Conservation (phyloP, 2,329 filamentous ascomycete species). For the Calonectria leucothoes region DNA sequence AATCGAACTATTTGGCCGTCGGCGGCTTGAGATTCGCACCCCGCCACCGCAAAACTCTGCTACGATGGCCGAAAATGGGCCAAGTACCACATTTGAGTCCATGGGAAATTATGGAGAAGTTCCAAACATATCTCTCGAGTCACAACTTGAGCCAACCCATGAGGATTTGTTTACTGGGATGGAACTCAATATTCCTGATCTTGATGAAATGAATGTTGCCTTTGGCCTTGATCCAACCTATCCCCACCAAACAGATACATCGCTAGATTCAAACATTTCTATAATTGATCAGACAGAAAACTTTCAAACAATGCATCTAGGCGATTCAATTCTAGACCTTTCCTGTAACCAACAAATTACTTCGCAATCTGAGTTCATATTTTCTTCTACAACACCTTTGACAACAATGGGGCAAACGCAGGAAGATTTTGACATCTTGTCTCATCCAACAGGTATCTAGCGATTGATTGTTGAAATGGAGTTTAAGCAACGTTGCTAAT, state of each 20-base stretch:
- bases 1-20: not conserved
- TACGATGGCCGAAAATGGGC: fast-evolving
- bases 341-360: not conserved
- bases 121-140: not conserved
- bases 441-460: not conserved
- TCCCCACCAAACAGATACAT: not conserved
- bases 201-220: not conserved
- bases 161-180: not conserved
- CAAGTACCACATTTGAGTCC: not conserved
- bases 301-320: not conserved
- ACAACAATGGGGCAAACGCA: not conserved
- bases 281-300: not conserved
- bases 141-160: not conserved
- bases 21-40: constrained; percentile 7
- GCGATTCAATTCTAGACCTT: not conserved
- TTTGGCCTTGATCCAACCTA: not conserved
- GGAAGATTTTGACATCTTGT: not conserved
- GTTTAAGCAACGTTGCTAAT: not conserved
- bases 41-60: not conserved
- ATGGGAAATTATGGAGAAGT: not conserved
- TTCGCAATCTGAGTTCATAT: not conserved
- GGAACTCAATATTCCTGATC: no score
- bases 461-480: not conserved
- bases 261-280: not conserved
- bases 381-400: not conserved